Conservation (phyloP, 371 early-diverging fungal species). For the Umbelopsis sp. region DNA sequence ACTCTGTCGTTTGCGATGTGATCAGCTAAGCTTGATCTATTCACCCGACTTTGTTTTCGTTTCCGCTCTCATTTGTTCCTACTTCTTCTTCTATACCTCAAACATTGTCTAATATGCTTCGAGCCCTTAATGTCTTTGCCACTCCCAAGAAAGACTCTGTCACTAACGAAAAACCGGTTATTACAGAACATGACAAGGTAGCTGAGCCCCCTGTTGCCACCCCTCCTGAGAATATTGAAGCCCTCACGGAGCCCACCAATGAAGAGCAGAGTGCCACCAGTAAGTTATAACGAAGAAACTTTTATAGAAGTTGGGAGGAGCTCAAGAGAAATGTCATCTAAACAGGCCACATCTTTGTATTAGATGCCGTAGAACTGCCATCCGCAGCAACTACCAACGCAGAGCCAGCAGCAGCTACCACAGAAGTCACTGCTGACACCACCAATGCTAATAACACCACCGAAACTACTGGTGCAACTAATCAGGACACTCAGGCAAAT, state of each 20-base stretch:
- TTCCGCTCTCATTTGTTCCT: background rate
- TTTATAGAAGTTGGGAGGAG: too few species aligned
- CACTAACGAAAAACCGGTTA: conserved; percentile 10
- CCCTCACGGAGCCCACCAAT: background rate
- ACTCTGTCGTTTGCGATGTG: background rate
- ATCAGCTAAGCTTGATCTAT: background rate
- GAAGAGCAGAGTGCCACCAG: conserved; percentile 2
- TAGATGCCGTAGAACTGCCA: conserved; percentile 9
- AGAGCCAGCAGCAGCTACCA: conserved; percentile 3
- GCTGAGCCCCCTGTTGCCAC: conserved; percentile 17
- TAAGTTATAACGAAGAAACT: background rate
- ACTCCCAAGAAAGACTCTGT: background rate
- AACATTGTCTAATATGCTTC: background rate
- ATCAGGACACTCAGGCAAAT: background rate
- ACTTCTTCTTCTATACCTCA: background rate
- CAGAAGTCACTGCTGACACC: background rate
- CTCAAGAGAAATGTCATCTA: background rate
- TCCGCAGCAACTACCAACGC: background rate
- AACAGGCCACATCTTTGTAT: background rate
- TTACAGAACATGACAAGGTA: conserved; percentile 17
- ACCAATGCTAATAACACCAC: background rate
- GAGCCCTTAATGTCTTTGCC: conserved; percentile 7
- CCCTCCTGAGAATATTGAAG: conserved; percentile 14
- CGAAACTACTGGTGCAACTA: background rate
- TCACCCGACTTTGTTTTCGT: background rate